A percentile compares a stretch with the other conserved stretches of the same genome.
These are phyloP conservation scores for Xylaria arbuscula DNA, from an alignment of 2,329 filamentous ascomycete genomes.

Conservation along the genomic window DNA sequence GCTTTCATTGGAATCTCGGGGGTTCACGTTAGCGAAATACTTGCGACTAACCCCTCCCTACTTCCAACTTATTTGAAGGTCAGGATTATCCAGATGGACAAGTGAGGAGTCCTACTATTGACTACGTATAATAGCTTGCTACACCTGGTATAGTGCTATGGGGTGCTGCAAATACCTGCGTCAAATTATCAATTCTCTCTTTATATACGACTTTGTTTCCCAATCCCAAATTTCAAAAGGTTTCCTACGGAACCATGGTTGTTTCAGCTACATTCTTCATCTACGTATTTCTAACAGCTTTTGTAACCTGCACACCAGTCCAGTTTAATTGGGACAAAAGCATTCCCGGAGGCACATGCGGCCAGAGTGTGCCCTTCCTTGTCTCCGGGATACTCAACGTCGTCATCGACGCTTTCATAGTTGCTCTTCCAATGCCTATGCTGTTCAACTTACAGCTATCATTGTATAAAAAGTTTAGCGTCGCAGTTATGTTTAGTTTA, in stretches of 20 bases:
- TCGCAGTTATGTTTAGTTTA: conserved; percentile 39
- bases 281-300: conserved; percentile 27
- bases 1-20: neutral
- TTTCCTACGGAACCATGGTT: conserved; percentile 30
- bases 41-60: neutral
- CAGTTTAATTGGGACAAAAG: conserved; percentile 38
- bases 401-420: conserved; percentile 32
- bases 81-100: neutral
- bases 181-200: conserved; percentile 38
- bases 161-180: conserved; percentile 36
- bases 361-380: conserved; percentile 13
- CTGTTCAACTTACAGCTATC: conserved; percentile 29
- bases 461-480: conserved; percentile 20
- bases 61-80: neutral
- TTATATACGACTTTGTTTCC: conserved; percentile 38
- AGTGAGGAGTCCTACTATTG: neutral
- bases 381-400: conserved; percentile 33
- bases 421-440: conserved; percentile 36
- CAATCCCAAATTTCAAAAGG: neutral
- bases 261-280: conserved; percentile 27
- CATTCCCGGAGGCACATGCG: conserved; percentile 29
- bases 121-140: neutral
- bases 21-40: neutral
- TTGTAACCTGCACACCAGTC: conserved; percentile 33
- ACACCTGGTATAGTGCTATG: conserved; percentile 11